Conservation (phyloP, 768 basidiomycete genomes). For the Trametes sanguinea region DNA sequence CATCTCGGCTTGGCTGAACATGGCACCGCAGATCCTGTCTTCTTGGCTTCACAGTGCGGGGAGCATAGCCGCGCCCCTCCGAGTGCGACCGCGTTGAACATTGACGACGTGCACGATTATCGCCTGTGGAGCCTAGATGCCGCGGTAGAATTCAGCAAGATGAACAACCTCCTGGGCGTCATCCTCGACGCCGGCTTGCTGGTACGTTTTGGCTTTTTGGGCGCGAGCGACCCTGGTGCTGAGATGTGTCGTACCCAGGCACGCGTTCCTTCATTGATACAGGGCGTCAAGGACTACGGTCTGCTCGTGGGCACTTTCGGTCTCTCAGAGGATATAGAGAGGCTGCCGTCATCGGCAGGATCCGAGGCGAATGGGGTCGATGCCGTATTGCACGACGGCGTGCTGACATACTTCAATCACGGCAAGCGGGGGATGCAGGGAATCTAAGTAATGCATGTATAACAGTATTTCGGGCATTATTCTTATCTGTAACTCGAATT, state of each 20-base stretch:
- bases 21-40: slow-evolving; percentile 77
- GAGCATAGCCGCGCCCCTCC: slow-evolving; percentile 44
- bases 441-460: slow-evolving; percentile 14
- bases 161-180: slow-evolving; percentile 91
- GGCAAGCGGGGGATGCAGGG: slow-evolving; percentile 39
- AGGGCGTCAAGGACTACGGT: slow-evolving; percentile 86
- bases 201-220: slow-evolving; percentile 47
- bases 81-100: slow-evolving; percentile 41
- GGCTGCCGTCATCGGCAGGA: slow-evolving; percentile 36
- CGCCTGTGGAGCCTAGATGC: slow-evolving; percentile 75
- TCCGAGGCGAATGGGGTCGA: slow-evolving; percentile 59
- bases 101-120: slow-evolving; percentile 46
- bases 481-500: slow-evolving; percentile 21
- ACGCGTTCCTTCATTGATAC: slow-evolving; percentile 86
- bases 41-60: slow-evolving; percentile 90
- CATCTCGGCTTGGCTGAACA: slow-evolving; percentile 5
- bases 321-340: slow-evolving; percentile 43
- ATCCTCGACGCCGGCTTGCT: slow-evolving; percentile 85
- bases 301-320: slow-evolving; percentile 86
- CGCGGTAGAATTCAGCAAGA: slow-evolving; percentile 90
- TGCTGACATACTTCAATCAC: slow-evolving; percentile 68
- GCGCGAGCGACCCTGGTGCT: slow-evolving; percentile 4
- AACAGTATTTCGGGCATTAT: slow-evolving; percentile 14
- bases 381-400: slow-evolving; percentile 64
- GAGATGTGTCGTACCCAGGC: slow-evolving; percentile 47